Evolutionary conservation across 2,329 filamentous ascomycete genomes (phyloP).

Genomic region (Cordyceps cicadae): DNA sequence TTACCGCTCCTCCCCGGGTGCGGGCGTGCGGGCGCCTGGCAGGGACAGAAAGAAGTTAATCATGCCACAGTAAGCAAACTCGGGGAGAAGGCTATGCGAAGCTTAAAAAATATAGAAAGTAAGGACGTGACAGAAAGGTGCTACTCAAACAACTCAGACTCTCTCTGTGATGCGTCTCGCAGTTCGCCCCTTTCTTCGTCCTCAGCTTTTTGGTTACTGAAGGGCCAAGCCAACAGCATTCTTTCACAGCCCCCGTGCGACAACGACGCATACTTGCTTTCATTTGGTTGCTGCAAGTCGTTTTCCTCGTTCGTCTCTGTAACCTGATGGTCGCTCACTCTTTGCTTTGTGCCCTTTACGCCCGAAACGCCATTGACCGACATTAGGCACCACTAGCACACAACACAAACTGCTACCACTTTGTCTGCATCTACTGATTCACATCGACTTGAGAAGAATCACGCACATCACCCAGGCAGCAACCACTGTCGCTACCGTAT

Average conservation of each 20-base stretch:
- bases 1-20: background rate
- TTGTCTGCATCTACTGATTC: background rate
- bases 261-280: background rate
- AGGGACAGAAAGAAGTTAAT: background rate
- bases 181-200: background rate
- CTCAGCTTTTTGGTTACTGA: background rate
- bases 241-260: constrained; percentile 3
- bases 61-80: background rate
- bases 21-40: background rate
- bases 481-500: background rate
- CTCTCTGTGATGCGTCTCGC: background rate
- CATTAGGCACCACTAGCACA: background rate
- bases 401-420: background rate
- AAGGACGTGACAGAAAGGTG: too few relatives aligned
- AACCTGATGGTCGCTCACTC: too few relatives aligned
- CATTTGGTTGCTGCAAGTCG: too few relatives aligned
- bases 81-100: background rate
- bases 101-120: background rate
- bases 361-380: background rate
- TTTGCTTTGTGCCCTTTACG: too few relatives aligned
- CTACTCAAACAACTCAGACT: too few relatives aligned
- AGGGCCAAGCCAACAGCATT: background rate
- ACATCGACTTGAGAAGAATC: background rate
- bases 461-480: background rate
- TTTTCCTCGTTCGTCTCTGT: too few relatives aligned